A percentile compares a stretch with the other conserved stretches of the same genome.
Evolutionary conservation across 306 rosid genomes (phyloP).

Genomic region (Cicer cuneatum): DNA sequence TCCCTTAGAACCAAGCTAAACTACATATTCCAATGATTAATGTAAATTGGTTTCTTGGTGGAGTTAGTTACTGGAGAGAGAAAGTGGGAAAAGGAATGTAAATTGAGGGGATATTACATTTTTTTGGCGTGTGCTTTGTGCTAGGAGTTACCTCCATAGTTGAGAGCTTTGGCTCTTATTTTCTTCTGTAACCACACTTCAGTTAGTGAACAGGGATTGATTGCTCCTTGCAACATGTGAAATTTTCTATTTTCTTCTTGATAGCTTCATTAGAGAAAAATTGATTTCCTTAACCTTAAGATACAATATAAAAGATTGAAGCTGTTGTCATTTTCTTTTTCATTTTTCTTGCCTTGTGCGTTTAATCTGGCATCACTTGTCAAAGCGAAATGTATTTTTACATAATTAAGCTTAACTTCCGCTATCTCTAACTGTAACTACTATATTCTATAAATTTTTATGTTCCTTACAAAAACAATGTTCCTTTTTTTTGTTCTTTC

Average conservation of each 20-base stretch:
- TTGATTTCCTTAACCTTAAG: slow-evolving; percentile 35
- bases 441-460: background rate
- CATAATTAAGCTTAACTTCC: slow-evolving; percentile 7
- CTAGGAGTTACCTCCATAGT: slow-evolving; percentile 11
- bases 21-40: slow-evolving; percentile 30
- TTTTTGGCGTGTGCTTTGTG: background rate
- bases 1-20: slow-evolving; percentile 25
- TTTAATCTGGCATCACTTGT: slow-evolving; percentile 1
- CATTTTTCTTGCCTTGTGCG: background rate
- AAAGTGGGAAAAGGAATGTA: background rate
- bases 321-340: slow-evolving; percentile 9
- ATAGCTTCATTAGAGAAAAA: background rate
- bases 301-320: slow-evolving; percentile 1
- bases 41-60: background rate
- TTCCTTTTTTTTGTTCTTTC: slow-evolving; percentile 3
- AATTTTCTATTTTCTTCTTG: slow-evolving; percentile 22
- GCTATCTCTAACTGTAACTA: slow-evolving; percentile 29
- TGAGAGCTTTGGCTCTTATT: slow-evolving; percentile 12
- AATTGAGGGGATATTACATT: background rate
- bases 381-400: background rate
- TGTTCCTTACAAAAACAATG: background rate
- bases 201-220: background rate
- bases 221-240: slow-evolving; percentile 29
- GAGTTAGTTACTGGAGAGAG: background rate
- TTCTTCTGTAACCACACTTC: slow-evolving; percentile 1